Evolutionary conservation across 257 asterid genomes (phyloP).

Genomic region (Cruciata laevipes): DNA sequence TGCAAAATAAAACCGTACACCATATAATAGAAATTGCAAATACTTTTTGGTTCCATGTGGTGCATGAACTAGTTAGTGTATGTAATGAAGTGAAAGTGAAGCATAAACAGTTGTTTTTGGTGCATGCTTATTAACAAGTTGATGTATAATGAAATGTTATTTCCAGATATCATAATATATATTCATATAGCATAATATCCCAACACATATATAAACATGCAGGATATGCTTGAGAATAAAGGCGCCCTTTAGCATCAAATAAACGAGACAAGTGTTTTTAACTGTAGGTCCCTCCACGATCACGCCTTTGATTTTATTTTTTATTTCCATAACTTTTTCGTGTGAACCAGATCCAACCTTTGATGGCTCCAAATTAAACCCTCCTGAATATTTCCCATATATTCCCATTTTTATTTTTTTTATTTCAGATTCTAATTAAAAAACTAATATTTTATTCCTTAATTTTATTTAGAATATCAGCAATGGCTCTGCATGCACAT

Average conservation of each 20-base stretch:
- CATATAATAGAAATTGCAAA: too few relatives aligned
- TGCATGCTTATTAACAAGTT: constrained; percentile 1
- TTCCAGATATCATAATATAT: neutral
- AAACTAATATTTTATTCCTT: too few relatives aligned
- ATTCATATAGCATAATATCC: constrained; percentile 6
- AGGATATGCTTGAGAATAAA: constrained; percentile 12
- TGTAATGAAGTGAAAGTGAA: neutral
- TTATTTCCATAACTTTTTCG: neutral
- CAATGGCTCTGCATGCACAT: constrained; percentile 6
- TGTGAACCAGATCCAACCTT: constrained; percentile 10
- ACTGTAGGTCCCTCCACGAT: constrained; percentile 11
- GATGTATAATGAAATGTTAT: neutral
- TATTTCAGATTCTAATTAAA: too few relatives aligned
- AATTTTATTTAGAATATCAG: too few relatives aligned
- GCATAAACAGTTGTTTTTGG: constrained; percentile 1
- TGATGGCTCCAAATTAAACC: constrained; percentile 1
- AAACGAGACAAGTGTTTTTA: neutral
- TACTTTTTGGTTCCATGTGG: neutral
- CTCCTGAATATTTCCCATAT: neutral
- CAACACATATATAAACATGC: constrained; percentile 1
- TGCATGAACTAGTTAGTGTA: neutral
- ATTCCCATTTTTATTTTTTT: too few relatives aligned
- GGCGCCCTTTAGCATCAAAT: constrained; percentile 12
- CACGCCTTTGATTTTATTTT: constrained; percentile 11
- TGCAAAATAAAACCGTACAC: too few relatives aligned